phyloP scores from a whole-genome alignment of 2,329 filamentous ascomycete genomes.

The Aspergillus sp. region DNA sequence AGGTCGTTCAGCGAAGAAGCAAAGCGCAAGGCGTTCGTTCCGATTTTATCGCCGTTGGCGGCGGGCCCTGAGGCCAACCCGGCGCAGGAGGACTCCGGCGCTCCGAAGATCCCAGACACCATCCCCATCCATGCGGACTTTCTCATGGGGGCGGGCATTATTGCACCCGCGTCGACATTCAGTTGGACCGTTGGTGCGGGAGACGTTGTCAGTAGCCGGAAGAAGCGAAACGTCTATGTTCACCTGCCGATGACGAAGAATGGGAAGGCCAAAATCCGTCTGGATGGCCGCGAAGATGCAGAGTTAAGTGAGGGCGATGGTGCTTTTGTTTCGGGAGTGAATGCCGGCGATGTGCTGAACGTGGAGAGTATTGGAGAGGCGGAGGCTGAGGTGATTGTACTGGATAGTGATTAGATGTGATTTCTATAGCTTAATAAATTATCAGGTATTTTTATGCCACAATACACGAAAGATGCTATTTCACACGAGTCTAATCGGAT shows the following conservation, averaged over 20 bases:
- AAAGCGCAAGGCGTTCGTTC: constrained; percentile 68
- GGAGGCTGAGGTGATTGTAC: constrained; percentile 66
- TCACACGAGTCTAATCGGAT: too few species aligned
- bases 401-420: constrained; percentile 57
- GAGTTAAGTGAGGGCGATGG: constrained; percentile 75
- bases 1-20: constrained; percentile 67
- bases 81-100: constrained; percentile 62
- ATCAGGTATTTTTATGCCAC: too few species aligned
- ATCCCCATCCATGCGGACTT: constrained; percentile 85
- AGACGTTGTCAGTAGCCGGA: constrained; percentile 30
- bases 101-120: constrained; percentile 60
- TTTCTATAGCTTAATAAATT: too few species aligned
- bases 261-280: constrained; percentile 68
- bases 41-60: constrained; percentile 72
- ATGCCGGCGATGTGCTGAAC: constrained; percentile 60
- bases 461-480: too few species aligned
- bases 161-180: constrained; percentile 64
- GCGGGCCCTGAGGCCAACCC: constrained; percentile 61
- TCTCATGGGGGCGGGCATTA: constrained; percentile 75
- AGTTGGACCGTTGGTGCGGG: constrained; percentile 67
- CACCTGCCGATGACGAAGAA: constrained; percentile 77
- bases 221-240: constrained; percentile 68
- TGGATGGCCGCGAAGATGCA: constrained; percentile 64
- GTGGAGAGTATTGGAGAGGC: constrained; percentile 67
- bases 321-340: constrained; percentile 67